Evolutionary conservation across 805 yeast genomes (phyloP), one percentile per base, ranked within the genome.

Genomic region (Wickerhamomyces bovis): DNA sequence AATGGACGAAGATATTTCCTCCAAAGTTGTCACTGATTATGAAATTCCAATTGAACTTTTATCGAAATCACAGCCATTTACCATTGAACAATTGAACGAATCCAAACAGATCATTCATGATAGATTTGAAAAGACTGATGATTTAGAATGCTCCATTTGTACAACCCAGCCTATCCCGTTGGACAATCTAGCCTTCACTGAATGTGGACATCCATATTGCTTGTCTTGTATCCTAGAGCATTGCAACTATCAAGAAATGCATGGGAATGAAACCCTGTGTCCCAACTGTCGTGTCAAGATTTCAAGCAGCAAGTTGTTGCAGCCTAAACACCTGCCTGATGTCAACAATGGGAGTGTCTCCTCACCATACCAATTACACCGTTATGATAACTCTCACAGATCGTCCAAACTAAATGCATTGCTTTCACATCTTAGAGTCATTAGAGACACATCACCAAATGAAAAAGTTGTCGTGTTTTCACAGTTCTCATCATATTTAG

Each of bases 391-490:
- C 19, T 61, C 63, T 3, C 54, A 66, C 16, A 74, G 81, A 42
- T 83, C 96, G 0, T 77, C 95, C 0, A 89, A 89, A 61, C 70
- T 87, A 13, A 77, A 78, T 53, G 89, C 95, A 0, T 68, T 89
- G 22, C 48, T 86, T 6, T 65, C 71, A 4, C 89, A 85, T 57
- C 63, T 89, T 16, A 68, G 76, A 33, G 66, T 65, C 23, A 65
- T 85, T 15, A 74, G 72, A 46, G 77, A 74, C 22, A 78, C 77
- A 15, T 71, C 77, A 9, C 78, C 83, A 0, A 80, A 80, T 15
- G 87, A 82, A 48, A 89, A 85, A 56, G 79, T 85, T 4, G 89
- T 92, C 43, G 90, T 92, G 0, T 92, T 92, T 59, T 89, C 97
- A 2, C 97, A 92, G 56, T 90, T 90, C 57, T 85, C 96, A 0